Base-by-base conservation (phyloP, 768 basidiomycete species). In the Leccinum incarnatum region DNA sequence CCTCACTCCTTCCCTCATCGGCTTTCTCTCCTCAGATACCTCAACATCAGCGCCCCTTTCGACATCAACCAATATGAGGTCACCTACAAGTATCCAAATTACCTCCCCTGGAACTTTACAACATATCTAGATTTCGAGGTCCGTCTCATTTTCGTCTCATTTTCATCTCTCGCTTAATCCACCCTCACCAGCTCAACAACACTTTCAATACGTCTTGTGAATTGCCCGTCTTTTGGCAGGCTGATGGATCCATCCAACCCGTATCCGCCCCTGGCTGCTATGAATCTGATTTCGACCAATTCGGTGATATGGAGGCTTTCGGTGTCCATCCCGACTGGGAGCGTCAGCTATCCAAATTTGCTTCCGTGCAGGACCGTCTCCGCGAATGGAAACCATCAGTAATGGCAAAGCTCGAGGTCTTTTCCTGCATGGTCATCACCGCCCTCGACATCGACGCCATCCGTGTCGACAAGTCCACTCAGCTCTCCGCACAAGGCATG, bases 291-390 rank as follows among this genome's bases (percentile, higher is more conserved):
- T 95, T 96, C 65, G 95, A 97, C 74, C 94, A 96, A 60, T 97
- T 90, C 65, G 95, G 95, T 62, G 95, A 97, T 75, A 93, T 93
- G 85, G 95, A 97, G 73, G 95, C 95, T 62, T 96, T 96, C 70
- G 95, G 95, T 87, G 94, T 97, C 30, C 91, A 93, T 75, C 91
- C 90, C 48, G 89, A 93, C 76, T 94, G 86, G 90, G 84, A 96
- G 69, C 94, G 95, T 81, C 91, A 97, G 72, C 77, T 97, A 21
- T 85, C 93, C 64, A 97, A 97, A 70, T 96, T 96, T 73, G 93
- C 95, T 37, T 95, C 94, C 57, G 95, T 96, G 4, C 95, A 97
- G 69, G 95, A 97, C 72, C 91, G 95, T 81, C 84, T 96, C 37
- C 83, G 94, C 48, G 95, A 97, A 77, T 97, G 95, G 95, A 83